Evolutionary conservation across 805 yeast genomes (phyloP).

Genomic region (Wickerhamomyces rabaulensis): DNA sequence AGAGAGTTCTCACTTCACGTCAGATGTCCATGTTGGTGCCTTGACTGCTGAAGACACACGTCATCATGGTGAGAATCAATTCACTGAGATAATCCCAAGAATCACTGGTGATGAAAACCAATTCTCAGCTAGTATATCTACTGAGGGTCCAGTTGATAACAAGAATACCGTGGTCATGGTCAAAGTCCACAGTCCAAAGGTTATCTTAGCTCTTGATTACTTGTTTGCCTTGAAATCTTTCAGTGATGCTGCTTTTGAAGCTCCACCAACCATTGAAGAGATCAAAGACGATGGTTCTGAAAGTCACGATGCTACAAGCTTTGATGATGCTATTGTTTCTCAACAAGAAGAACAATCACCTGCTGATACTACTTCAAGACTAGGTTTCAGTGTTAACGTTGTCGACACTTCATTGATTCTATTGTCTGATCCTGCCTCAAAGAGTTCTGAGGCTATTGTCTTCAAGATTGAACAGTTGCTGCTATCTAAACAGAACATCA

Average conservation of each 20-base stretch:
- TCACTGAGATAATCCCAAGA: slow-evolving; percentile 76
- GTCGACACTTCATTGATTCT: slow-evolving; percentile 73
- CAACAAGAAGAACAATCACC: slow-evolving; percentile 6
- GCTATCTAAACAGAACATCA: slow-evolving; percentile 60
- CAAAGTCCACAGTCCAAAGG: slow-evolving; percentile 74
- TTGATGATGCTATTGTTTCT: slow-evolving; percentile 9
- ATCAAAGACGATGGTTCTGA: not conserved
- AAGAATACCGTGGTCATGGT: slow-evolving; percentile 46
- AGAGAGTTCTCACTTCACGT: slow-evolving; percentile 48
- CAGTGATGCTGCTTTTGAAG: slow-evolving; percentile 41
- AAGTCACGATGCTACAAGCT: slow-evolving; percentile 9
- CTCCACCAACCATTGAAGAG: not conserved
- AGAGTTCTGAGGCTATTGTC: slow-evolving; percentile 80
- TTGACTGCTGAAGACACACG: slow-evolving; percentile 78
- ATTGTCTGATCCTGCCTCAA: slow-evolving; percentile 69
- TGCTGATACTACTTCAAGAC: slow-evolving; percentile 8
- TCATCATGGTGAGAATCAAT: slow-evolving; percentile 54
- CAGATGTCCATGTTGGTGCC: slow-evolving; percentile 62
- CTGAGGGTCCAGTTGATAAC: slow-evolving; percentile 35
- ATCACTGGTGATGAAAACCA: slow-evolving; percentile 61
- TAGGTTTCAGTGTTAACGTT: slow-evolving; percentile 61
- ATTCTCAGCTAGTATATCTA: slow-evolving; percentile 50
- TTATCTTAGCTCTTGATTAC: slow-evolving; percentile 82
- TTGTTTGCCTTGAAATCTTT: slow-evolving; percentile 68
- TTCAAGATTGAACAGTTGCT: slow-evolving; percentile 79